phyloP scores from a whole-genome alignment of 352 stramenopile genomes.

The Globisporangium orthogonon region DNA sequence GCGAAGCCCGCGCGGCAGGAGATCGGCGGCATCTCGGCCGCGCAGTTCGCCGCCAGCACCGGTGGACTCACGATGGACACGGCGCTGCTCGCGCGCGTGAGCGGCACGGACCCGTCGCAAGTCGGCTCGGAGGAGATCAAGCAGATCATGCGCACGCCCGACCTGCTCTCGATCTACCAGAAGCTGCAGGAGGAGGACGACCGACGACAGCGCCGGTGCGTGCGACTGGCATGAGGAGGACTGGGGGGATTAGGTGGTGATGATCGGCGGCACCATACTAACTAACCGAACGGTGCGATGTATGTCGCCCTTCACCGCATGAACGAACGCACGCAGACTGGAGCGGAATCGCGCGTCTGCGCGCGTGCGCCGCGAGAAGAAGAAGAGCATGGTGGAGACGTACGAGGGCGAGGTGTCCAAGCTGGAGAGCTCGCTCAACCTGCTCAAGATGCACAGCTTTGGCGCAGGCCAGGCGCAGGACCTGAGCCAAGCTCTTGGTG shows the following conservation, averaged over 20 bases:
- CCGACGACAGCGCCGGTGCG: constrained; percentile 49
- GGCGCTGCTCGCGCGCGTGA: constrained; percentile 70
- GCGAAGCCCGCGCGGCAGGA: constrained; percentile 29
- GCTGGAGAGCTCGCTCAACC: constrained; percentile 76
- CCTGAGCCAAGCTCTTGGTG: constrained; percentile 65
- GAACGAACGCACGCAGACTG: constrained; percentile 12
- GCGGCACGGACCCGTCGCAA: constrained; percentile 63
- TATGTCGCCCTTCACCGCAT: too few species aligned
- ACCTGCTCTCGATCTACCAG: constrained; percentile 85
- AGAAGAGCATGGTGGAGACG: constrained; percentile 85
- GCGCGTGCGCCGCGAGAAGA: constrained; percentile 79
- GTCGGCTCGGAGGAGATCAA: constrained; percentile 84
- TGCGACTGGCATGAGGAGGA: not conserved
- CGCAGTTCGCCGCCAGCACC: constrained; percentile 77
- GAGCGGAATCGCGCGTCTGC: constrained; percentile 80
- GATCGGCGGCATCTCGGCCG: constrained; percentile 56
- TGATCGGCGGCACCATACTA: too few species aligned
- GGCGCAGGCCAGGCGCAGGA: constrained; percentile 59
- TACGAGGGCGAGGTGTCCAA: constrained; percentile 86
- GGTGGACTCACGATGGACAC: constrained; percentile 76
- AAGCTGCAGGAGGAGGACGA: constrained; percentile 86
- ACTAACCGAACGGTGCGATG: too few species aligned
- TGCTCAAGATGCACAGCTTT: constrained; percentile 75
- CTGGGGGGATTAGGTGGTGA: too few species aligned
- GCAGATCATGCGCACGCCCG: constrained; percentile 81